phyloP scores from a whole-genome alignment of 148 eudicot species.

The Agrostemma githago region DNA sequence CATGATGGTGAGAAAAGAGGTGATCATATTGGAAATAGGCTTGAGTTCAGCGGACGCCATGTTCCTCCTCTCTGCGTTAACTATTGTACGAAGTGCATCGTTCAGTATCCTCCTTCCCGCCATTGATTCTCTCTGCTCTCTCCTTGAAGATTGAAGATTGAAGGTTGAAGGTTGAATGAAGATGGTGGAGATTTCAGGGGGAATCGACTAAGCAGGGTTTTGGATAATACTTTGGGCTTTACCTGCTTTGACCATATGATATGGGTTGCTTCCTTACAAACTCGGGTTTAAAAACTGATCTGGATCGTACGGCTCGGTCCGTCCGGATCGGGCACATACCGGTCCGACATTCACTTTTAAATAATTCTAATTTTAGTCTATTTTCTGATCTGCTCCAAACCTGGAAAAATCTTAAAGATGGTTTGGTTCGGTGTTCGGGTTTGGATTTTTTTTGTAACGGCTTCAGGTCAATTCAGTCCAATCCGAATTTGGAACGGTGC shows the following conservation, averaged over 20 bases:
- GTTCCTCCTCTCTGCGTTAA: conserved; percentile 76
- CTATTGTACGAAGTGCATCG: conserved; percentile 74
- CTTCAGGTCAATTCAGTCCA: no score
- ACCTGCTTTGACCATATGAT: not conserved
- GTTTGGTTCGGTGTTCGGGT: no score
- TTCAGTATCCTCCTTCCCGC: conserved; percentile 62
- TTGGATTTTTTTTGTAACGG: no score
- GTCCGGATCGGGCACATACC: no score
- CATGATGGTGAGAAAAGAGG: conserved; percentile 80
- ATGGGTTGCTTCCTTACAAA: no score
- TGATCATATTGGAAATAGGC: conserved; percentile 62
- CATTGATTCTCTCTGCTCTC: conserved; percentile 32
- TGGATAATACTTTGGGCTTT: not conserved
- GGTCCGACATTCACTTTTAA: no score
- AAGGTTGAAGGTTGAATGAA: not conserved
- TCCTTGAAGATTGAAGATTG: not conserved
- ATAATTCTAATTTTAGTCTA: no score
- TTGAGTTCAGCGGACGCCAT: conserved; percentile 59
- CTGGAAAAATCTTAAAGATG: no score
- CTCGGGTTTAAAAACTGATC: no score
- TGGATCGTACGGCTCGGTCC: no score
- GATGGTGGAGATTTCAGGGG: conserved; percentile 7
- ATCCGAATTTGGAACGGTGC: no score
- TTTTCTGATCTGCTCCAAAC: no score
- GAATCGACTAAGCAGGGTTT: conserved; percentile 3